Evolutionary conservation across 2,329 filamentous ascomycete species (phyloP).

Genomic region (Paramyrothecium roridum): DNA sequence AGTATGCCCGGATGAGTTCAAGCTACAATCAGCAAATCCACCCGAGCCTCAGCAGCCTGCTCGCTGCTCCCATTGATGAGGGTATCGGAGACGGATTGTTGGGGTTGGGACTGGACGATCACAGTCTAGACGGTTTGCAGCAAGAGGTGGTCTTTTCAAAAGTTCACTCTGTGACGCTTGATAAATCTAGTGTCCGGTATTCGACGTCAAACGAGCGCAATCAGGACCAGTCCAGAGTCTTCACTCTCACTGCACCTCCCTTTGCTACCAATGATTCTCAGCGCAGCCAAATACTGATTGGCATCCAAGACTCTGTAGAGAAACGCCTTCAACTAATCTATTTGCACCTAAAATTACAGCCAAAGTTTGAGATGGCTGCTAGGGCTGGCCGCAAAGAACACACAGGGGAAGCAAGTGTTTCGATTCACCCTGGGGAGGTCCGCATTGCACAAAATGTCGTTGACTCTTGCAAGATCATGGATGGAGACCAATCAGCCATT

Average conservation of each 20-base stretch:
- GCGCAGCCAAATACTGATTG: conserved; percentile 58
- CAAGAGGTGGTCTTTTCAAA: conserved; percentile 72
- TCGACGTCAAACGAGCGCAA: conserved; percentile 53
- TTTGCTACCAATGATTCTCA: conserved; percentile 51
- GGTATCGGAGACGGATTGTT: conserved; percentile 70
- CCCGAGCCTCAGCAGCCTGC: conserved; percentile 56
- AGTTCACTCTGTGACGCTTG: conserved; percentile 63
- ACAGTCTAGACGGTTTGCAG: conserved; percentile 67
- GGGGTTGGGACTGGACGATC: conserved; percentile 69
- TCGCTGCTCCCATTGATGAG: conserved; percentile 67
- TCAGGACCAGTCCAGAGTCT: conserved; percentile 57
- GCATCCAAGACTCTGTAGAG: conserved; percentile 67
- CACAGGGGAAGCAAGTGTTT: conserved; percentile 16
- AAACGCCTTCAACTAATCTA: conserved; percentile 66
- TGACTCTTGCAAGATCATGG: conserved; percentile 69
- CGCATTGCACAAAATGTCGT: conserved; percentile 64
- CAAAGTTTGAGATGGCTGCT: conserved; percentile 22
- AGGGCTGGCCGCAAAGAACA: conserved; percentile 15
- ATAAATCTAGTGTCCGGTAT: conserved; percentile 59
- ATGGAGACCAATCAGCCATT: conserved; percentile 66
- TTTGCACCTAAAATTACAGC: conserved; percentile 50
- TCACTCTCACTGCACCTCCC: conserved; percentile 61
- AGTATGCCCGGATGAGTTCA: conserved; percentile 34
- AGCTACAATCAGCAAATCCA: conserved; percentile 43
- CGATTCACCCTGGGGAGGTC: conserved; percentile 39